Conservation (phyloP, 106 monocot genomes). For the Apostasia ramifera region DNA sequence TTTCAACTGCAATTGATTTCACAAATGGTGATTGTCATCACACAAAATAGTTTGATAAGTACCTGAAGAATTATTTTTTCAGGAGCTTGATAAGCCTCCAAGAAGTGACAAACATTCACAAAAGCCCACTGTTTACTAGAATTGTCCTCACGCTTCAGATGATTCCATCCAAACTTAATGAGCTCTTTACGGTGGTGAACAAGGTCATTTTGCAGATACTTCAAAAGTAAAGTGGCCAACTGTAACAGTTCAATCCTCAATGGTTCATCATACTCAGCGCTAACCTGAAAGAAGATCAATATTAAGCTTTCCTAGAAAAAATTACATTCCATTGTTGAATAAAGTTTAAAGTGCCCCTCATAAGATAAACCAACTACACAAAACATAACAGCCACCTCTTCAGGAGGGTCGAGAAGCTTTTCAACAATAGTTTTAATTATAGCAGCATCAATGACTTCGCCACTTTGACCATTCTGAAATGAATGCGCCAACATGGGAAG, state of each 20-base stretch:
- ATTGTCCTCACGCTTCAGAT: conserved; percentile 99
- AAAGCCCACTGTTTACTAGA: conserved; percentile 99
- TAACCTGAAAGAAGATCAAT: conserved; percentile 44
- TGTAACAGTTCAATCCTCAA: conserved; percentile 92
- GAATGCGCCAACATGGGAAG: conserved; percentile 94
- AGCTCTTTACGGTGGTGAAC: conserved; percentile 96
- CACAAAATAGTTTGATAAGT: not conserved
- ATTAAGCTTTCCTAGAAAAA: conserved; percentile 1
- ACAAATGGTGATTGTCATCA: not conserved
- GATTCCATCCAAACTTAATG: conserved; percentile 99
- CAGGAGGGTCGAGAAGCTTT: conserved; percentile 97
- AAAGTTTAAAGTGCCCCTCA: not conserved
- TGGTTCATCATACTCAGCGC: conserved; percentile 96
- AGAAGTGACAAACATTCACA: conserved; percentile 99
- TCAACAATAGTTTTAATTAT: conserved; percentile 97
- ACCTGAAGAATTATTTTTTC: conserved; percentile 99
- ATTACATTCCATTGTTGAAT: not conserved
- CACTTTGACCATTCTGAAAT: conserved; percentile 90
- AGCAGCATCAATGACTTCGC: conserved; percentile 88
- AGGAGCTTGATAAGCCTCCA: conserved; percentile 99
- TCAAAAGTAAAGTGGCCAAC: conserved; percentile 91
- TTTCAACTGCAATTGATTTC: too few species aligned
- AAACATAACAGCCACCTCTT: conserved; percentile 53
- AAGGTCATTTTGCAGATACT: conserved; percentile 90
- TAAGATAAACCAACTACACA: not conserved